Evolutionary conservation across 352 stramenopile genomes (phyloP).

Genomic region (Thalassiosira exigua): DNA sequence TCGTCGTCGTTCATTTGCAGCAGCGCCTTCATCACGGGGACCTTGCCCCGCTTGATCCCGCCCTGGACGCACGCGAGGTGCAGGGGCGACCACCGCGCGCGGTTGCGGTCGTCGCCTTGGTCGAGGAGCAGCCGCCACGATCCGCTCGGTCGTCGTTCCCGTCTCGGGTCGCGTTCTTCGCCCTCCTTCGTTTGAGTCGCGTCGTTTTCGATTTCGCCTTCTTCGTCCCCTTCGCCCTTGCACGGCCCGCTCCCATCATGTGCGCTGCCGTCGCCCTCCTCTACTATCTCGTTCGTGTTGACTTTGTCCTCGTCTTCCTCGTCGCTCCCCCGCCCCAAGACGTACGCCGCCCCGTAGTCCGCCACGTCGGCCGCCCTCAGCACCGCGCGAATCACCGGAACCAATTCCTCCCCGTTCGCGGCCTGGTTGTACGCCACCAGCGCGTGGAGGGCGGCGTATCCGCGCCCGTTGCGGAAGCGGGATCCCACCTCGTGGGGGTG

Average conservation of each 20-base stretch:
- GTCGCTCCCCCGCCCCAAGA: neutral
- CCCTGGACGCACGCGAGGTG: conserved; percentile 50
- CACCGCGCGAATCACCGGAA: conserved; percentile 25
- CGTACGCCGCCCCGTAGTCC: conserved; percentile 28
- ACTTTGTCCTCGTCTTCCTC: conserved; percentile 2
- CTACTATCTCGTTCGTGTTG: conserved; percentile 8
- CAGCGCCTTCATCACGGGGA: conserved; percentile 19
- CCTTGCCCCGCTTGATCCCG: conserved; percentile 24
- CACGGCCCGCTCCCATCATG: neutral
- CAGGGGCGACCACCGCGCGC: conserved; percentile 41
- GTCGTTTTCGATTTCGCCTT: too few relatives aligned
- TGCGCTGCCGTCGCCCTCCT: neutral
- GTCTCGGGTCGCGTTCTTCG: conserved; percentile 4
- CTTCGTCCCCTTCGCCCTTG: neutral
- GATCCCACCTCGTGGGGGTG: conserved; percentile 24
- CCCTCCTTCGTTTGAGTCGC: neutral
- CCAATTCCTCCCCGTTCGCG: neutral
- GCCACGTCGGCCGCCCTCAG: conserved; percentile 38
- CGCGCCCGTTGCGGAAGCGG: conserved; percentile 11
- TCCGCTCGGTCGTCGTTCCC: conserved; percentile 13
- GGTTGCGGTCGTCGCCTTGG: conserved; percentile 48
- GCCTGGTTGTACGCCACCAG: conserved; percentile 12
- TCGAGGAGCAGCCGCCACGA: conserved; percentile 43
- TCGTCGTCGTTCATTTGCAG: conserved; percentile 26
- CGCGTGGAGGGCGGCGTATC: neutral